phyloP scores from a whole-genome alignment of 208 protist genomes.

The Crithidia expoeki region DNA sequence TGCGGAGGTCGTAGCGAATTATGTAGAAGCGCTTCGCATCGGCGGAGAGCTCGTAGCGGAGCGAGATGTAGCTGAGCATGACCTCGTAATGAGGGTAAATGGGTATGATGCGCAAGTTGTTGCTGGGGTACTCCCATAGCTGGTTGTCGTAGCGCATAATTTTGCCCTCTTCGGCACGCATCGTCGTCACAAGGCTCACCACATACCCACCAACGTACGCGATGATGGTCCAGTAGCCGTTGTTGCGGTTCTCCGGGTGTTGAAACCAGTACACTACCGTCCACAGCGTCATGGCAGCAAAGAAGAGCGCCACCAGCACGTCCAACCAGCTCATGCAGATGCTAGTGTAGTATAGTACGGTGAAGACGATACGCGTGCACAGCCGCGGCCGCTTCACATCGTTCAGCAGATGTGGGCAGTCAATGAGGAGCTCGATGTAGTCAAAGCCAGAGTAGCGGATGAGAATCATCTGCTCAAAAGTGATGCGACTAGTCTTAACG shows the following conservation, averaged over 20 bases:
- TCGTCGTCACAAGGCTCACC: conserved; percentile 59
- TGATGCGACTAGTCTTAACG: conserved; percentile 62
- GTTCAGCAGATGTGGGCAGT: conserved; percentile 69
- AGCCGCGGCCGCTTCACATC: conserved; percentile 37
- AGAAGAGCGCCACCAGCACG: conserved; percentile 51
- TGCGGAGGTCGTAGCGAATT: conserved; percentile 85
- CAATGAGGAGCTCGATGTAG: conserved; percentile 75
- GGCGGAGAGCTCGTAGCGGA: conserved; percentile 61
- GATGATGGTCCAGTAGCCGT: conserved; percentile 81
- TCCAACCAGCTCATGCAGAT: conserved; percentile 60
- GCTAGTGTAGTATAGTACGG: conserved; percentile 37
- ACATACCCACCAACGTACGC: conserved; percentile 79
- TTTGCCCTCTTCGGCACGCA: conserved; percentile 68
- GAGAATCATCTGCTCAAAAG: conserved; percentile 64
- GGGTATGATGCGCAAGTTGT: conserved; percentile 71
- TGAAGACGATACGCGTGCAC: conserved; percentile 30
- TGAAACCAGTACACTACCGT: conserved; percentile 61
- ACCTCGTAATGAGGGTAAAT: conserved; percentile 76
- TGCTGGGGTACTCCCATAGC: conserved; percentile 71
- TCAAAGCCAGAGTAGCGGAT: conserved; percentile 84
- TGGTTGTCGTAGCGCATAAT: conserved; percentile 71
- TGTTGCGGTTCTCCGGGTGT: conserved; percentile 31
- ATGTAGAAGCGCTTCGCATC: conserved; percentile 71
- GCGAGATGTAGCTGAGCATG: conserved; percentile 57
- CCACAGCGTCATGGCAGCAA: conserved; percentile 59